Evolutionary conservation across 495 filamentous ascomycete species (phyloP), one percentile per base, ranked within the genome.

Genomic region (Annulohypoxylon maeteangense): DNA sequence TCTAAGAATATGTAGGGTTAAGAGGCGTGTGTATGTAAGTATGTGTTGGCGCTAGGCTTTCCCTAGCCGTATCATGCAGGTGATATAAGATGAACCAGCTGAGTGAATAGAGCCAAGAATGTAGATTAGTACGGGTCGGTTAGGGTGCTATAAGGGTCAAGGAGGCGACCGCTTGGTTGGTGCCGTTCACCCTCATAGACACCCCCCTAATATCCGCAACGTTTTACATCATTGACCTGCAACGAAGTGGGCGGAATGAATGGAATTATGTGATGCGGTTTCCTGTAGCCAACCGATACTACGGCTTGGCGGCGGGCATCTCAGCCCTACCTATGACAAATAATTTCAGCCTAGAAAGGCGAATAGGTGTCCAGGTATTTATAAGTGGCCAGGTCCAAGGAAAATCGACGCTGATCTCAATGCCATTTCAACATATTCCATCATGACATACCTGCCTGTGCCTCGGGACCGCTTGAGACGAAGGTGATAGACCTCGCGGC

Each of bases 401-500:
- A 32, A 48, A 25, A 61, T 48, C 7, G 40, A 40, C 22, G 57
- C 40, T 20, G 32, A 61, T 61, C 42, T 20, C 16, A 31, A 25
- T 31, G 5, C 45, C 29, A 7, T 10, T 36, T 16, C 10, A 45
- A n/a, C 18, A 51, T 4, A 59, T 47, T 22, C 55, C 22, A 59
- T 22, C 53, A 42, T 23, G 40, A 67, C 67, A 57, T 76, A 76
- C 74, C 74, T 67, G 62, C 16, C 27, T 47, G 16, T 44, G 71
- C 69, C 14, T 70, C 72, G 4, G 63, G 62, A 14, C 65, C 75
- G 60, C 67, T 78, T 34, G 76, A 65, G n/a, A 82, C 78, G 34
- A 82, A 81, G 2, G 74, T 78, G 54, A 82, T 74, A 38, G 66
- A 71, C 50, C 60, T 75, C 38, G 58, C 65, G 5, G 70, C 51